phyloP scores from a whole-genome alignment of 2,329 filamentous ascomycete species.

The Microascus cirrosus region DNA sequence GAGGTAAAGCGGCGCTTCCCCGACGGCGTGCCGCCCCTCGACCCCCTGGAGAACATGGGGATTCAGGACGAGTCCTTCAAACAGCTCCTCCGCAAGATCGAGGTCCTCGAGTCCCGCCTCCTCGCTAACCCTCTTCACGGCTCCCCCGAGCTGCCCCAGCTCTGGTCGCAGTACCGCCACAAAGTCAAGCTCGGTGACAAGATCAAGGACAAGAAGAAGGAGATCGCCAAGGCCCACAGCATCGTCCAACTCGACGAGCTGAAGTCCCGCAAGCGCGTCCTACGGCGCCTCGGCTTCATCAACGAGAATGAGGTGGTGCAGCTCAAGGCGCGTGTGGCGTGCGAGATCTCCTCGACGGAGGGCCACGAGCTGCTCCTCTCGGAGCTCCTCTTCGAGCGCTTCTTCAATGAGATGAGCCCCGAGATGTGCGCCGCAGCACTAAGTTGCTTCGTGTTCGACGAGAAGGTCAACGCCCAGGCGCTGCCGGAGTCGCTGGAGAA shows the following conservation, averaged over 20 bases:
- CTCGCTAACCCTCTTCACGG: constrained; percentile 85
- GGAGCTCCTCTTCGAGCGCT: constrained; percentile 89
- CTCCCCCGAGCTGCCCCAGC: constrained; percentile 68
- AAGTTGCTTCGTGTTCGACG: constrained; percentile 94
- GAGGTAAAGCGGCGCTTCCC: constrained; percentile 84
- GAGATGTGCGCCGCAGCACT: constrained; percentile 80
- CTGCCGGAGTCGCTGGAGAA: constrained; percentile 79
- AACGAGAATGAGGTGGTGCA: constrained; percentile 93
- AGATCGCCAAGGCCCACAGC: constrained; percentile 73
- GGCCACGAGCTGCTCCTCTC: constrained; percentile 90
- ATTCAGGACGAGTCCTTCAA: constrained; percentile 91
- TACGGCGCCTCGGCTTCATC: constrained; percentile 89
- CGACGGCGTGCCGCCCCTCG: constrained; percentile 78
- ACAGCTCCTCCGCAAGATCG: constrained; percentile 87
- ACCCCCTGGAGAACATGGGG: constrained; percentile 93
- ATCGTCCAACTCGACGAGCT: constrained; percentile 92
- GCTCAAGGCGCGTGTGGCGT: constrained; percentile 92
- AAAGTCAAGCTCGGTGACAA: constrained; percentile 68
- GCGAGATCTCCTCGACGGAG: constrained; percentile 84
- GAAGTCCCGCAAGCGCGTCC: constrained; percentile 88
- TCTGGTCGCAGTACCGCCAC: constrained; percentile 77
- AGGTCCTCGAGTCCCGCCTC: constrained; percentile 85
- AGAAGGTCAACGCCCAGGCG: constrained; percentile 71
- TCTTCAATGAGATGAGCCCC: constrained; percentile 91
- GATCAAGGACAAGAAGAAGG: constrained; percentile 82